Conservation (phyloP, 1,139 yeast genomes). For the Sugiyamaella neomexicana region DNA sequence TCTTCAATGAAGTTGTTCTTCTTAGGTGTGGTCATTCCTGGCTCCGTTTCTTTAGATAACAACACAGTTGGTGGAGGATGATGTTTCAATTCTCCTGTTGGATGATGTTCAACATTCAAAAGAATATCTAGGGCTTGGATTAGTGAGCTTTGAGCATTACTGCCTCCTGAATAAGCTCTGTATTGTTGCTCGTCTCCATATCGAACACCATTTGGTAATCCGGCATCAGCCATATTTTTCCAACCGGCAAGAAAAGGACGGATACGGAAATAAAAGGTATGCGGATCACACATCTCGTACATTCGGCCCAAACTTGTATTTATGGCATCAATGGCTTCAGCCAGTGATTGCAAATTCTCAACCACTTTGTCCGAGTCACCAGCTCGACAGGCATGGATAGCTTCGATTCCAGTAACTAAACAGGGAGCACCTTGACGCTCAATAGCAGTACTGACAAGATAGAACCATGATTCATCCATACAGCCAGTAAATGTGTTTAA, state of each 20-base stretch:
- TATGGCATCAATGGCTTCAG: conserved; percentile 71
- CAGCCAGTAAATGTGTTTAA: conserved; percentile 87
- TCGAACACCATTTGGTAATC: conserved; percentile 72
- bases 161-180: conserved; percentile 78
- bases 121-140: conserved; percentile 83
- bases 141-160: conserved; percentile 89
- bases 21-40: conserved; percentile 29
- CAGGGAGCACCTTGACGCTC: conserved; percentile 79
- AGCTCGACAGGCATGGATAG: conserved; percentile 56
- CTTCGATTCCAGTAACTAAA: conserved; percentile 58
- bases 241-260: conserved; percentile 94
- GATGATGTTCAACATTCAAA: conserved; percentile 71
- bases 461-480: conserved; percentile 92
- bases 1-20: conserved; percentile 69
- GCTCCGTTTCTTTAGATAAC: conserved; percentile 23
- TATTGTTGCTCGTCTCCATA: conserved; percentile 67
- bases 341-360: conserved; percentile 57
- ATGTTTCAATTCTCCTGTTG: conserved; percentile 53
- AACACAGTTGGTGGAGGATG: conserved; percentile 29
- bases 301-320: conserved; percentile 76
- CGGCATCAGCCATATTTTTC: conserved; percentile 88
- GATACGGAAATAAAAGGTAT: conserved; percentile 78
- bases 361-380: conserved; percentile 46
- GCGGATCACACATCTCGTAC: conserved; percentile 96
- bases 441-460: conserved; percentile 80